Base-by-base conservation (phyloP, 2,329 filamentous ascomycete genomes). In the Neospermospora avenae region DNA sequence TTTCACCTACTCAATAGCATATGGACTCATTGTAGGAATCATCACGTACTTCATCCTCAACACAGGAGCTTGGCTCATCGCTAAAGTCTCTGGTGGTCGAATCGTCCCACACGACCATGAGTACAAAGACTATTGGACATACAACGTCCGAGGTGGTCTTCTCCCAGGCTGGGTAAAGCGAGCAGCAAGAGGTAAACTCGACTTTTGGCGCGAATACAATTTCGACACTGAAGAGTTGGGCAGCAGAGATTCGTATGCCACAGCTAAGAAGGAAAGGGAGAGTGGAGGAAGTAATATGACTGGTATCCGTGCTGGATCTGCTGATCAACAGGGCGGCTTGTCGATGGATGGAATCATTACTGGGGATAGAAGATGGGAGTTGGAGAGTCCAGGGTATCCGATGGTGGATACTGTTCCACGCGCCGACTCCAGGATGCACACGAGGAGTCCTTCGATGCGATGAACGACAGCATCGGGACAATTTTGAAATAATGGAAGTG, bases 1-100 rank as follows among this genome's bases (percentile, higher is more conserved):
- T 0, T 95, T 96, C 76, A 92, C 89, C 1, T 96, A 95, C 78
- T 90, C 86, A 42, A 95, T 96, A 70, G 90, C 91, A 13, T 90
- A 96, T 70, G 91, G 91, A 51, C 80, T 96, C 16, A 96, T 96
- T 67, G 89, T 69, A 1, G 90, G 91, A 55, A 88, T 96, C 69
- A 80, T 87, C 69, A 85, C 84, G 41, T 96, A 96, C 74, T 87
- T 88, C 46, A 71, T 89, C 64, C 81, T 96, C 75, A 96, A 96
- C 75, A 83, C 80, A 0, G 70, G 81, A 13, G 85, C 90, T 13
- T 93, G 84, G 83, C 59, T 89, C 51, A 75, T 96, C 66, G 85
- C 89, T 73, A 80, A 84, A 71, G 75, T 76, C 3, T 87, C 85
- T 0, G 79, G 84, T 1, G 90, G 90, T 45, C 84, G 88, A 41